Base-by-base conservation (phyloP, 23 red algal species). In the Pyropia yezoensis region DNA sequence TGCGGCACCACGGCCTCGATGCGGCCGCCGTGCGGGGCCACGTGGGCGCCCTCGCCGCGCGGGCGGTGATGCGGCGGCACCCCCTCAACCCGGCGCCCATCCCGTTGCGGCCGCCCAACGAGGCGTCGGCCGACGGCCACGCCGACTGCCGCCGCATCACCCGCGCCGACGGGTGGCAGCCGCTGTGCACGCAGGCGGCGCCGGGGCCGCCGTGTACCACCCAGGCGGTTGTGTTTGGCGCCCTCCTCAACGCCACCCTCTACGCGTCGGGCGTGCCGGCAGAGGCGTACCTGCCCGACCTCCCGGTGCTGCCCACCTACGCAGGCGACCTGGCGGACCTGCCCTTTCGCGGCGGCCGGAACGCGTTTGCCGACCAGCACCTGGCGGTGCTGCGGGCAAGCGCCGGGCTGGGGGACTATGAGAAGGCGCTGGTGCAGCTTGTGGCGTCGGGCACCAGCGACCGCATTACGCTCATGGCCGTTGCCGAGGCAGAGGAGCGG, bases 341-440 rank as follows among this genome's bases (percentile, higher is more conserved):
- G 60, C 73, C 56, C 8, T 74, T 59, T 23, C 59, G 55, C 9
- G 52, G 34, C 15, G 60, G 58, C 73, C 49, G 8, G 3, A 53
- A 63, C 22, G 27, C 39, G 14, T 77, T 77, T 27, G 73, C 73
- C 19, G 56, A 77, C 56, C 56, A 62, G 17, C 25, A 77, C 73
- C 33, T 62, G 30, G 16, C 19, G 25, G 54, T 32, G 13, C 59
- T 77, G 4, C 29, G 28, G n/a, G 73, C 58, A 7, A 51, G 30
- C 32, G 73, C 24, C 14, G 54, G 18, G 19, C 54, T 77, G 27
- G 60, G 62, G 18, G 73, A 77, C 32, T 3, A 62, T 21, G 29
- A 66, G 26, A 77, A 77, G 61, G 50, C 51, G 29, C 14, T 45
- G 24, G 73, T 61, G 47, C 59, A 77, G 60, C 55, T 77, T 24